Conservation (phyloP, 164 flowering plant species). For the Hamamelis virginiana region DNA sequence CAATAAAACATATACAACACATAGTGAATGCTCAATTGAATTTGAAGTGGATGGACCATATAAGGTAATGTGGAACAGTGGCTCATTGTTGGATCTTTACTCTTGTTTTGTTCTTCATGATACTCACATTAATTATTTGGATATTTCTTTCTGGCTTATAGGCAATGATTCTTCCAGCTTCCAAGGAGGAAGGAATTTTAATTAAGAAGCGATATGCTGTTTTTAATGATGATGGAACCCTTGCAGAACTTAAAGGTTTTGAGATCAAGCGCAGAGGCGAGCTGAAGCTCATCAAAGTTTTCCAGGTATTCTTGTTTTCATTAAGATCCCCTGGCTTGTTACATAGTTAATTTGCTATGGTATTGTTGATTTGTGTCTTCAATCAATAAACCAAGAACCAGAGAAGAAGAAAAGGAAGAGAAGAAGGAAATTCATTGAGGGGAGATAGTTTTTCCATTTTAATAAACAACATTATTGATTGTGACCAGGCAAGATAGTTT, state of each 20-base stretch:
- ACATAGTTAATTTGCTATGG: not conserved
- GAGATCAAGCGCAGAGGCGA: conserved; percentile 99
- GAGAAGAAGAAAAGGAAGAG: too few species aligned
- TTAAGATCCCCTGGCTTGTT: not conserved
- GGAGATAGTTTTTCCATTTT: too few species aligned
- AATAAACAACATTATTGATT: too few species aligned
- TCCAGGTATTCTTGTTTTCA: conserved; percentile 66
- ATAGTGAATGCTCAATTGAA: conserved; percentile 98
- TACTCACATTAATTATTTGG: conserved; percentile 4
- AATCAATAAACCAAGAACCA: too few species aligned
- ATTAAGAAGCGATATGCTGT: conserved; percentile 99
- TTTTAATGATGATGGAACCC: conserved; percentile 97
- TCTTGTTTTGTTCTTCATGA: conserved; percentile 10
- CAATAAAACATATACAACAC: conserved; percentile 73
- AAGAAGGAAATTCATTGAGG: too few species aligned
- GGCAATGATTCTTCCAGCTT: conserved; percentile 99
- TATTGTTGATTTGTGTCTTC: too few species aligned
- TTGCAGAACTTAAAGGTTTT: conserved; percentile 99
- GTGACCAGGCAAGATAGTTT: too few species aligned
- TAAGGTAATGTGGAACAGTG: conserved; percentile 50
- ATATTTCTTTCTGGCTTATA: conserved; percentile 21
- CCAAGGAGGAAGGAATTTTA: conserved; percentile 96
- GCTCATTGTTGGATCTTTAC: not conserved
- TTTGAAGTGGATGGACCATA: conserved; percentile 99
- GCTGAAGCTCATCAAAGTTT: conserved; percentile 98